Base-by-base conservation (phyloP, 805 yeast species). In the Saccharomyces mikatae region DNA sequence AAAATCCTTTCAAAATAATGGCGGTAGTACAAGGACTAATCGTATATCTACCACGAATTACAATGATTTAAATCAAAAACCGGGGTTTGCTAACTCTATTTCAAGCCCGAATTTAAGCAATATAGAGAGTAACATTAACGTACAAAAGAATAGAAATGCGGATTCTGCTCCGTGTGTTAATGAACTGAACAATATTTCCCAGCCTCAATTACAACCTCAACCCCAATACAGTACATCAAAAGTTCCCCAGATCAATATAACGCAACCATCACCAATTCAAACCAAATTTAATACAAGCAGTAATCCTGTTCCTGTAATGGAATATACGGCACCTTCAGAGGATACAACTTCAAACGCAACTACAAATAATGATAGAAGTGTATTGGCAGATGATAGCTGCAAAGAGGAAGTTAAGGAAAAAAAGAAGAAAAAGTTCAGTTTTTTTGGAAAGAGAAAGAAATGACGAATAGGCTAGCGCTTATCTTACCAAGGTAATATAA, bases 341-440 rank as follows among this genome's bases (percentile, higher is more conserved):
- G 44, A 6, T 36, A 36, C 44, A 17, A 11, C 6, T 17, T 8
- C 44, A 36, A 17, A 11, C 8, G 22, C 44, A 4, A 11, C 44
- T 17, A n/a, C 44, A 36, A 17, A 8, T 22, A 36, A 17, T 36
- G 17, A 17, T 17, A 36, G 17, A 36, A 36, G 24, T 17, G 13
- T 22, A 36, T 6, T 36, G 44, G 36, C 21, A 44, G 54, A 50
- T 21, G 46, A 48, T 9, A 17, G 50, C 21, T 11, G 8, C 26
- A 47, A 53, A 4, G 58, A 47, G 17, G 54, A 54, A 47, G 59
- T 58, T 22, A 61, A 65, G 55, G 58, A 58, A n/a, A 64, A 67
- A 55, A 64, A 50, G 36, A 58, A 65, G 58, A 65, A 65, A 55
- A 64, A 61, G 48, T 66, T 66, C 51, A 65, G 68, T 17, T 54